Evolutionary conservation across 164 flowering plant species (phyloP), one percentile per base, ranked within the genome.

Genomic region (Berberis thunbergii): DNA sequence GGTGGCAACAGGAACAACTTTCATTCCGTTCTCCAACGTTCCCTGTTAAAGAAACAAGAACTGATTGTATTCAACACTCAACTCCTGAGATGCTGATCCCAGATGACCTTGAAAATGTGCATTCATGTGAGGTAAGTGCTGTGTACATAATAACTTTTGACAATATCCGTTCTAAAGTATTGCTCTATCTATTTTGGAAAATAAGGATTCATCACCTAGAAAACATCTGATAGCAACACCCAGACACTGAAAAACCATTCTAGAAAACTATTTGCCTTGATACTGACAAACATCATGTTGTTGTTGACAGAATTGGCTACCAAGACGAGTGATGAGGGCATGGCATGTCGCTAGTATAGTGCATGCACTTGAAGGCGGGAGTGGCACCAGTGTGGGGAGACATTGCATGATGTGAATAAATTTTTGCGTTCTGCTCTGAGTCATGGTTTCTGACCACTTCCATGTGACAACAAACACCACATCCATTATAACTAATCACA

Each of bases 81-180:
- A 84, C 89, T 2, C 87, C 87, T 1, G 75, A 87, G 3, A 73
- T 86, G 87, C 40, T 68, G 7, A 64, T 73, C 57, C 92, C 89
- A 0, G n/a, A 55, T 2, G 73, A 81, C 63, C 63, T 86, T 1
- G 76, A 73, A 53, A 83, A 84, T 49, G 54, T 86, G 42, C 79
- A 86, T 50, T 77, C 92, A 54, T 85, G 87, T 45, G 91, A 85
- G 87, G 89, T 85, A 9, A 41, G 55, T n/a, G 26, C 26, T 26
- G 26, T 26, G 26, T 26, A 26, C 26, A 26, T 26, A 26, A 26
- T 26, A 26, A 26, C 26, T 26, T 26, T 26, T 26, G 26, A 26
- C 26, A 26, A 26, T 26, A 26, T 26, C 26, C 26, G 26, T 26
- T 26, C 26, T 26, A 26, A 26, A 26, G 26, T 26, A 26, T 26